These are phyloP conservation scores for Wickerhamomyces queroliae DNA, from an alignment of 805 yeast species.

Conservation along the genomic window DNA sequence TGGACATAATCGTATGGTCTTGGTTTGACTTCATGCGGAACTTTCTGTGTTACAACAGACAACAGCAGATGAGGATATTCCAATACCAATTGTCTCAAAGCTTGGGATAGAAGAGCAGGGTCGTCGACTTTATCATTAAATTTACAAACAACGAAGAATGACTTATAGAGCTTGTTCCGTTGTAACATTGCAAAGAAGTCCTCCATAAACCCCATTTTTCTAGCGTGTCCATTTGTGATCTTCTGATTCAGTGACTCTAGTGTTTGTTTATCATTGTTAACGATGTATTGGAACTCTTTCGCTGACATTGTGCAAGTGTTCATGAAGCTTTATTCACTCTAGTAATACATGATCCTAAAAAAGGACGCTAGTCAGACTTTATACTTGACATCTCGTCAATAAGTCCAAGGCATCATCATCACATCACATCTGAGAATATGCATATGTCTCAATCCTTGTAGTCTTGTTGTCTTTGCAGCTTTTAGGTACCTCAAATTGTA, in stretches of 20 bases:
- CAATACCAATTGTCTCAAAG: background rate
- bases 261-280: background rate
- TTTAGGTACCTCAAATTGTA: too few species aligned
- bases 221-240: constrained; percentile 20
- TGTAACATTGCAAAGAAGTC: constrained; percentile 20
- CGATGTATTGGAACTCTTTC: background rate
- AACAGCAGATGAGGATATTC: constrained; percentile 11
- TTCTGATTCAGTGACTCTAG: constrained; percentile 1
- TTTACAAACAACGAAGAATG: constrained; percentile 18
- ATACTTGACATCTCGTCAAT: too few species aligned
- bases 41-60: constrained; percentile 15
- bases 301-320: background rate
- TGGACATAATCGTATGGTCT: background rate
- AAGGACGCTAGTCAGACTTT: too few species aligned
- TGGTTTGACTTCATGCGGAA: constrained; percentile 8
- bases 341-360: too few species aligned
- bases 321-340: too few species aligned
- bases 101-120: background rate
- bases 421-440: too few species aligned
- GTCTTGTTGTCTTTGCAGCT: too few species aligned
- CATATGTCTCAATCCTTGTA: too few species aligned
- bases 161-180: constrained; percentile 20
- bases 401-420: too few species aligned
- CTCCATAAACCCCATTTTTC: constrained; percentile 24
- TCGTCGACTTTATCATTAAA: constrained; percentile 11